phyloP scores from a whole-genome alignment of 2,329 filamentous ascomycete genomes.

The Diaporthe amygdali region DNA sequence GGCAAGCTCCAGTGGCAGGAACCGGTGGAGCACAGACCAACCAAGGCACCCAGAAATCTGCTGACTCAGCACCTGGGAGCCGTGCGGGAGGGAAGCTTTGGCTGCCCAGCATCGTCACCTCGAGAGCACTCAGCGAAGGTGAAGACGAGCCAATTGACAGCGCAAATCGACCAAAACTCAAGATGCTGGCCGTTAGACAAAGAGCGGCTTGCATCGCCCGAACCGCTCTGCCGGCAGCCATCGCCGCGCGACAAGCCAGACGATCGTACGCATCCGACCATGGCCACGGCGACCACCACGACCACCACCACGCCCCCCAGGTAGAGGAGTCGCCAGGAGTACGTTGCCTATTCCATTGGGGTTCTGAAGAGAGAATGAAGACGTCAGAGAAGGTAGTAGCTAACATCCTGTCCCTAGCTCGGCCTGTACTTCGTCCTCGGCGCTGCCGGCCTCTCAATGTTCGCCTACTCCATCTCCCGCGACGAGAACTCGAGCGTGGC shows the following conservation, averaged over 20 bases:
- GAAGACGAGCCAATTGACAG: constrained; percentile 20
- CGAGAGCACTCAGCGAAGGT: neutral
- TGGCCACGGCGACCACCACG: constrained; percentile 47
- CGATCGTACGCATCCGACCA: constrained; percentile 62
- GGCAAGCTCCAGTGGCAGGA: neutral
- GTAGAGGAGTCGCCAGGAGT: constrained; percentile 63
- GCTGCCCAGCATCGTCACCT: constrained; percentile 15
- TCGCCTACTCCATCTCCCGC: constrained; percentile 56
- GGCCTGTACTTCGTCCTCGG: constrained; percentile 54
- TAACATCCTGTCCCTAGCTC: constrained; percentile 41
- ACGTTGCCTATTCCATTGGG: constrained; percentile 37
- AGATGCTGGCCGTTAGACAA: constrained; percentile 44
- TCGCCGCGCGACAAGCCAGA: constrained; percentile 34
- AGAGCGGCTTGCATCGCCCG: constrained; percentile 43
- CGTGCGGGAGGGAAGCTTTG: constrained; percentile 9
- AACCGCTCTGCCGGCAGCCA: constrained; percentile 36
- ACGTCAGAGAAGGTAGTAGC: neutral
- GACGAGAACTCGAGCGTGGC: constrained; percentile 54
- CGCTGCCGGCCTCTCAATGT: constrained; percentile 48
- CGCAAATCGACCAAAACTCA: constrained; percentile 23
- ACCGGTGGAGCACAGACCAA: neutral
- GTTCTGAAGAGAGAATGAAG: neutral
- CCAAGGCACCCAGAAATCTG: neutral
- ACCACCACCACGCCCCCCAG: constrained; percentile 43
- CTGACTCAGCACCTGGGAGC: neutral